Base-by-base conservation (phyloP, 768 basidiomycete genomes). In the Cystobasidiopsis lactophilus region DNA sequence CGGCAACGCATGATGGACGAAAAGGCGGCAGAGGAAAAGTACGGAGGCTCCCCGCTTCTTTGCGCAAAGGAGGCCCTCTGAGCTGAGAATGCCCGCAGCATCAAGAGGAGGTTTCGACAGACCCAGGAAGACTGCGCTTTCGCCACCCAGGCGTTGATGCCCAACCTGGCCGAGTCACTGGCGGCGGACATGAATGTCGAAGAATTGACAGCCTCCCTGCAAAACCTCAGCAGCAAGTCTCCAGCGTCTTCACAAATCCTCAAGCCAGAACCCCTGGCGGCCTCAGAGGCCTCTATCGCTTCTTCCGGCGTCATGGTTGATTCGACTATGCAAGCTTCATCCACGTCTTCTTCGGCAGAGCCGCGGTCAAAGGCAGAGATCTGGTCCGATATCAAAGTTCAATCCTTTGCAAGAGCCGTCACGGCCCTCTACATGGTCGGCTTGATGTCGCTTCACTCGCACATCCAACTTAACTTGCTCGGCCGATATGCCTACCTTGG, bases 341-440 rank as follows among this genome's bases (percentile, higher is more conserved):
- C 9, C 21, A 9, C 41, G 41, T 11, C 41, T 9, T n/a, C 37
- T 21, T 24, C 54, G 3, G 7, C 43, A 40, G 44, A 56, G 31
- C 3, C 51, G 11, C 53, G 53, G 2, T 33, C 53, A 19, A 86
- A 80, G 64, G 75, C 74, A 1, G 80, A 89, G 60, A 70, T 96
- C 5, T 96, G 91, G 91, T 78, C 78, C 53, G 85, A 93, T 66
- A 74, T 93, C 35, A 95, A 93, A 65, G 3, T 35, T 11, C 26
- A 39, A 27, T 29, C 38, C 39, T 5, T 39, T 40, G 35, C 37
- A 33, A 52, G 89, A 51, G 79, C 83, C 16, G 68, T 96, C 26
- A 88, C 88, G 5, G 77, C 81, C 0, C 67, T 89, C 23, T 95
- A 96, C 66, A 77, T 86, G 14, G 75, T 79, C 21, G 80, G 84